phyloP scores from a whole-genome alignment of 306 rosid genomes.

The Vachellia collinsii region DNA sequence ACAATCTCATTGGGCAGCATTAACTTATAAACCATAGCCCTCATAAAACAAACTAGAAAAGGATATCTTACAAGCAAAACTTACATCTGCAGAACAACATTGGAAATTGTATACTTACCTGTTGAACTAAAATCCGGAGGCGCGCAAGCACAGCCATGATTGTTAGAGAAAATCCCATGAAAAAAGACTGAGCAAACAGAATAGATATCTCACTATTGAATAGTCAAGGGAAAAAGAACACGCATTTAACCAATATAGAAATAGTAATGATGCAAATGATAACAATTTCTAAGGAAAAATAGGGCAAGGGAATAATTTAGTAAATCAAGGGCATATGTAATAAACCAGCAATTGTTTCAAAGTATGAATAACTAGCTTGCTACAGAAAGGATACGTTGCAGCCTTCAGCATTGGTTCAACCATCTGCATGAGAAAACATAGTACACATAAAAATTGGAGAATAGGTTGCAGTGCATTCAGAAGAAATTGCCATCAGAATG shows the following conservation, averaged over 20 bases:
- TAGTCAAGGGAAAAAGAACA: constrained; percentile 60
- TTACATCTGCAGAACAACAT: neutral
- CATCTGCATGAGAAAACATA: constrained; percentile 67
- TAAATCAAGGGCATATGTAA: constrained; percentile 1
- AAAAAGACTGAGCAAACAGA: constrained; percentile 78
- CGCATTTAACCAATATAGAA: neutral
- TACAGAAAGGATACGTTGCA: constrained; percentile 70
- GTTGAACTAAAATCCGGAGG: constrained; percentile 81
- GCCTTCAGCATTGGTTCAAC: constrained; percentile 90
- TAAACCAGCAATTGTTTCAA: neutral
- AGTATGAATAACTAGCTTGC: constrained; percentile 14
- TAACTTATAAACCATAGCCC: neutral
- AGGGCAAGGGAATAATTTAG: too few relatives aligned
- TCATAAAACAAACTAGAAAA: neutral
- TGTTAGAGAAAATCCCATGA: constrained; percentile 71
- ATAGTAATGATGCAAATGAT: neutral
- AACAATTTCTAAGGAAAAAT: neutral
- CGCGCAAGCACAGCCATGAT: constrained; percentile 83
- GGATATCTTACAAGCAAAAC: neutral
- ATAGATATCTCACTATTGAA: constrained; percentile 68
- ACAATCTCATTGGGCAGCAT: neutral
- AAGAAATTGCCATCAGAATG: neutral
- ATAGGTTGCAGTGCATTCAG: neutral
- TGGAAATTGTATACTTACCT: constrained; percentile 55
- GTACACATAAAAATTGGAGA: constrained; percentile 3